phyloP scores from a whole-genome alignment of 176 grass and related monocot genomes.

The Phoenix roebelenii region DNA sequence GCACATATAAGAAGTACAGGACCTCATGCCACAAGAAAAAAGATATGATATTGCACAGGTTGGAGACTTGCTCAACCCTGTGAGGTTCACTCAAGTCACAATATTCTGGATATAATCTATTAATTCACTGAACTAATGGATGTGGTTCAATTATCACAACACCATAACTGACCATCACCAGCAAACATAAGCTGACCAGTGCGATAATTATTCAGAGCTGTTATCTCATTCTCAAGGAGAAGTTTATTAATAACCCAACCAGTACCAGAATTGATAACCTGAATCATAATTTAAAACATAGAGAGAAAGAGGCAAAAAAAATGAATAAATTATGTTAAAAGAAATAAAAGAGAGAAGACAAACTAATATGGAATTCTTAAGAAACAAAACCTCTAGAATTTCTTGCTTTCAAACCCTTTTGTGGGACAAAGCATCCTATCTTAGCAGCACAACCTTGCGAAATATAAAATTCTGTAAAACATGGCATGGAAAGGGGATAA shows the following conservation, averaged over 20 bases:
- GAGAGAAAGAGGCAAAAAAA: neutral
- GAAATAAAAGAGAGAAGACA: neutral
- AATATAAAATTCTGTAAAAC: too few relatives aligned
- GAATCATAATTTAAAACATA: conserved; percentile 10
- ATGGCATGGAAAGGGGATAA: conserved; percentile 1
- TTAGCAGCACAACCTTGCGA: too few relatives aligned
- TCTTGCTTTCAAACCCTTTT: too few relatives aligned
- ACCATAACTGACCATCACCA: conserved; percentile 68
- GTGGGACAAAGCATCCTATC: too few relatives aligned
- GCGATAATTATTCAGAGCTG: conserved; percentile 82
- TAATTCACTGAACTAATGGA: too few relatives aligned
- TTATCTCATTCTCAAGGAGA: conserved; percentile 79
- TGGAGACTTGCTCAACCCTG: conserved; percentile 79
- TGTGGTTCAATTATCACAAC: too few relatives aligned
- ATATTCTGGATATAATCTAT: neutral
- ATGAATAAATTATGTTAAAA: conserved; percentile 1
- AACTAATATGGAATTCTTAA: too few relatives aligned
- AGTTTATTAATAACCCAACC: conserved; percentile 85
- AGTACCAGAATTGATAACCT: conserved; percentile 97
- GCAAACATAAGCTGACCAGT: conserved; percentile 82
- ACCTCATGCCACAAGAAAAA: conserved; percentile 74
- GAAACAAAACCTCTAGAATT: too few relatives aligned
- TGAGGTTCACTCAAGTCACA: conserved; percentile 22
- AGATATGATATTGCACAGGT: conserved; percentile 70
- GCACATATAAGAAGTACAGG: conserved; percentile 85